Conservation (phyloP, 2,329 filamentous ascomycete species). For the Aspergillus glaucus region DNA sequence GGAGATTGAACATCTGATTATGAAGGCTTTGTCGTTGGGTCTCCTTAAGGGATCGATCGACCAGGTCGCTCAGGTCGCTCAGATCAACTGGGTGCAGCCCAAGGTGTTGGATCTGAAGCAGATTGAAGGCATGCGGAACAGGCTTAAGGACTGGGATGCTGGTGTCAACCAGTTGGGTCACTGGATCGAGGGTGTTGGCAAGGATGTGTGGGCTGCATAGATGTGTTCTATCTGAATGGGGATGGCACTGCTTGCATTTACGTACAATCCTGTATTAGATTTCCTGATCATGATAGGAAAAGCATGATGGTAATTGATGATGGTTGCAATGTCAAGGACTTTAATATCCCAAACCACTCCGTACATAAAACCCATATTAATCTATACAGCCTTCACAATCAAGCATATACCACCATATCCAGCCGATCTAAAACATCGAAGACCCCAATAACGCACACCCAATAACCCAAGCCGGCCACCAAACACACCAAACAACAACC, state of each 20-base stretch:
- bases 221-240: conserved; percentile 8
- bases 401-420: background rate
- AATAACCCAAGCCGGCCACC: conserved; percentile 87
- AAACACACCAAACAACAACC: conserved; percentile 86
- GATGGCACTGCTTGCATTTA: conserved; percentile 8
- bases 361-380: conserved; percentile 2
- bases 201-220: conserved; percentile 91
- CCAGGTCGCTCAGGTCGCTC: conserved; percentile 87
- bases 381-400: background rate
- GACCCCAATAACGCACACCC: conserved; percentile 38
- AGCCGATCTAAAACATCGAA: conserved; percentile 23
- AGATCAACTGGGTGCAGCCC: conserved; percentile 98
- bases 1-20: conserved; percentile 96
- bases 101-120: conserved; percentile 95
- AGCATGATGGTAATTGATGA: background rate
- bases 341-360: background rate
- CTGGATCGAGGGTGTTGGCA: conserved; percentile 90
- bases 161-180: conserved; percentile 94
- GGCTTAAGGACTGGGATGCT: conserved; percentile 88
- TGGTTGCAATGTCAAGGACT: background rate
- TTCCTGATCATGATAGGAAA: conserved; percentile 5
- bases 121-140: conserved; percentile 83
- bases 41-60: conserved; percentile 88
- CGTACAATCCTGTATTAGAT: conserved; percentile 12
- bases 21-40: conserved; percentile 96